A percentile compares a stretch with the other conserved stretches of the same genome.
Evolutionary conservation across 345 rosid species (phyloP).

Genomic region (Citrus cavaleriei): DNA sequence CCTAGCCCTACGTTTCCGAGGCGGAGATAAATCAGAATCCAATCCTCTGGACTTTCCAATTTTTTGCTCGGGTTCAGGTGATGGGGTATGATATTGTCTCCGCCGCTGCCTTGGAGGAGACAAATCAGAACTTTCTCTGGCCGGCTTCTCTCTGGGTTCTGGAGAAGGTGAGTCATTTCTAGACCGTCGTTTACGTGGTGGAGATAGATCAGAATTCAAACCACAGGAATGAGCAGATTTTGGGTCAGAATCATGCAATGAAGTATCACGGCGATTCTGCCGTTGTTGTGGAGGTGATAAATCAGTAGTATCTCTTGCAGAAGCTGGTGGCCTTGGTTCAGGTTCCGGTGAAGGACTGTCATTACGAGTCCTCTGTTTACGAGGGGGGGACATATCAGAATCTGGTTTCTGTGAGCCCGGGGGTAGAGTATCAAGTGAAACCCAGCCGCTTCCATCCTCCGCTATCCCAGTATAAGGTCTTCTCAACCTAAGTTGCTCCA

Average conservation of each 20-base stretch:
- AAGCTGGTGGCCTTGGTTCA: slow-evolving; percentile 14
- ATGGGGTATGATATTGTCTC: not conserved
- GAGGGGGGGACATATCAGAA: slow-evolving; percentile 70
- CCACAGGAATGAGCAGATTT: not conserved
- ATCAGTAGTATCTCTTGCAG: slow-evolving; percentile 35
- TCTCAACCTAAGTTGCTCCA: slow-evolving; percentile 59
- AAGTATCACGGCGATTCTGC: slow-evolving; percentile 31
- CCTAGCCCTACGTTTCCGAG: slow-evolving; percentile 32
- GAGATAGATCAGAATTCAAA: slow-evolving; percentile 52
- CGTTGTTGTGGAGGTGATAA: slow-evolving; percentile 47
- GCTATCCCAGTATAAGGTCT: slow-evolving; percentile 63
- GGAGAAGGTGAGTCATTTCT: slow-evolving; percentile 61
- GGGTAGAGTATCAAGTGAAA: slow-evolving; percentile 37
- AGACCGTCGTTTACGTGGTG: slow-evolving; percentile 46
- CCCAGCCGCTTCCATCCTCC: slow-evolving; percentile 98
- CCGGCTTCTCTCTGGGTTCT: slow-evolving; percentile 33
- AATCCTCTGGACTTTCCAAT: not conserved
- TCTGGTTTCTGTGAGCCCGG: slow-evolving; percentile 2
- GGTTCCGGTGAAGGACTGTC: slow-evolving; percentile 64
- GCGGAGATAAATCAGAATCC: slow-evolving; percentile 32
- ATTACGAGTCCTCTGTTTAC: slow-evolving; percentile 39
- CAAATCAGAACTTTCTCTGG: slow-evolving; percentile 26
- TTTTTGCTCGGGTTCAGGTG: not conserved
- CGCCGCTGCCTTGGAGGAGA: slow-evolving; percentile 29
- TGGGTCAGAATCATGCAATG: slow-evolving; percentile 26